These are phyloP conservation scores for Fragilaria crotonensis DNA, from an alignment of 108 stramenopile species.

Conservation along the genomic window DNA sequence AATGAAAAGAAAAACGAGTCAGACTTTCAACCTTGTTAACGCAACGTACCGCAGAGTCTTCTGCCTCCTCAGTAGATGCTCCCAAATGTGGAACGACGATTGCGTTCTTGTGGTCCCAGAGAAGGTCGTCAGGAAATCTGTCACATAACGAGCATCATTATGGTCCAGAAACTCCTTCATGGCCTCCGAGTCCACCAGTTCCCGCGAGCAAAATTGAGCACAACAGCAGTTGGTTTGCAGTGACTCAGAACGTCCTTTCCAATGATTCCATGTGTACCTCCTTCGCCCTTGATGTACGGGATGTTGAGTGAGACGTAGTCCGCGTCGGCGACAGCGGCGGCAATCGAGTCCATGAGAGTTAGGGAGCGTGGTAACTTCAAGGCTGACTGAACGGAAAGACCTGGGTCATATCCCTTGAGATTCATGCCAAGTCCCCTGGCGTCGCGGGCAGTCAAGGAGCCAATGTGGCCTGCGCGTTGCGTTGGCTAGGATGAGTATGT, in stretches of 20 bases:
- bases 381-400: constrained; percentile 80
- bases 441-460: constrained; percentile 85
- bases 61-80: constrained; percentile 94
- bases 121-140: constrained; percentile 83
- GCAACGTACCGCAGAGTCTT: constrained; percentile 74
- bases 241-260: constrained; percentile 58
- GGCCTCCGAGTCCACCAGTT: constrained; percentile 87
- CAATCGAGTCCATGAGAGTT: constrained; percentile 60
- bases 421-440: constrained; percentile 84
- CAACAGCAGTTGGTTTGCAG: constrained; percentile 76
- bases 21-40: neutral
- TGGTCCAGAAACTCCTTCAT: constrained; percentile 81
- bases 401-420: constrained; percentile 90
- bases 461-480: constrained; percentile 94
- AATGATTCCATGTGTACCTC: constrained; percentile 87
- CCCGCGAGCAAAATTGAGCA: constrained; percentile 96
- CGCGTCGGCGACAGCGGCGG: constrained; percentile 60
- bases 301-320: constrained; percentile 95
- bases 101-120: constrained; percentile 82
- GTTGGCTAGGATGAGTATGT: neutral
- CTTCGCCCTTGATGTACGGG: constrained; percentile 90
- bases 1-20: neutral
- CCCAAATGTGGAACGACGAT: constrained; percentile 92
- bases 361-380: constrained; percentile 69
- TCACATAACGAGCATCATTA: constrained; percentile 66